These are phyloP conservation scores for Tylopilus vinaceipallidus DNA, from an alignment of 768 basidiomycete genomes.

Conservation along the genomic window DNA sequence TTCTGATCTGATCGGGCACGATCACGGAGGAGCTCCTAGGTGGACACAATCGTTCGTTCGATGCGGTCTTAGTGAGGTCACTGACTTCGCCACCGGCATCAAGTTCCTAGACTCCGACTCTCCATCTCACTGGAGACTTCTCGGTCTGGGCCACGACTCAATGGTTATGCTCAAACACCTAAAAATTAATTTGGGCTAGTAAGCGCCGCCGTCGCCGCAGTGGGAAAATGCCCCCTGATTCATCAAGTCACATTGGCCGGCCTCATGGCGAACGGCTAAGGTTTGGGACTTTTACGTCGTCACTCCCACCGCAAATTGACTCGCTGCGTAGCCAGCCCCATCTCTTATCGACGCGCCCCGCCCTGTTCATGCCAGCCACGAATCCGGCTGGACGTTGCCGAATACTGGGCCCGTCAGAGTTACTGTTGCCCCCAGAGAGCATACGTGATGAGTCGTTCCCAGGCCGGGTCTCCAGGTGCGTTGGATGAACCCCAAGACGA, in stretches of 20 bases:
- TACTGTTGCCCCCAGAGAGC: not conserved
- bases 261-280: not conserved
- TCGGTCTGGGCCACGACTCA: no score
- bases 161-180: no score
- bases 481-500: not conserved
- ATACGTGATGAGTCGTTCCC: slow-evolving; percentile 12
- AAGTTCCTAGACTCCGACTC: no score
- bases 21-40: no score
- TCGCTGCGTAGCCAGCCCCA: not conserved
- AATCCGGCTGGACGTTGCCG: not conserved
- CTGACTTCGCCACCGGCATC: no score
- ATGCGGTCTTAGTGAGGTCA: no score
- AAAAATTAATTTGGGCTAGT: no score
- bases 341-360: not conserved
- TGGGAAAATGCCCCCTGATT: not conserved
- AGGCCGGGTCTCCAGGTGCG: slow-evolving; percentile 15
- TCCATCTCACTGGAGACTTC: no score
- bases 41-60: no score
- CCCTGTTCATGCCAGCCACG: not conserved
- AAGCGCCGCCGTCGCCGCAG: no score
- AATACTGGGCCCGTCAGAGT: not conserved
- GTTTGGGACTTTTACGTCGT: not conserved
- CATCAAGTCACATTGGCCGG: no score
- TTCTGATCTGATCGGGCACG: not conserved
- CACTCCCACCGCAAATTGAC: not conserved